Base-by-base conservation (phyloP, 2,329 filamentous ascomycete species). In the Colletotrichum paranaense region DNA sequence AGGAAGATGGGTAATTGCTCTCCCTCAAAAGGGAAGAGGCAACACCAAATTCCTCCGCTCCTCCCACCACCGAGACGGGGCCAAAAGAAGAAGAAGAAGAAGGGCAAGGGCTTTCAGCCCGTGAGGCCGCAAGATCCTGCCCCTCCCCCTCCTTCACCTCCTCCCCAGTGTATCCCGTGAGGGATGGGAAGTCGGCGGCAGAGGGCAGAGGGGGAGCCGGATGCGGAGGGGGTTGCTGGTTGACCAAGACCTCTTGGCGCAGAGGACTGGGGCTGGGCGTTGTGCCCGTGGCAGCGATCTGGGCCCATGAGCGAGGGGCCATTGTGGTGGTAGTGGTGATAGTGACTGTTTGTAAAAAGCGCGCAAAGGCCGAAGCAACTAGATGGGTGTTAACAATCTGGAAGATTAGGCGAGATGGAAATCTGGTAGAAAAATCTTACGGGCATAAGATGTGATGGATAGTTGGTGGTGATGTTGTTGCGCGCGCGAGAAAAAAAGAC, bases 251-350 rank as follows among this genome's bases (percentile, higher is more conserved):
- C 26, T 59, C 32, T 24, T 56, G 66, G n/a, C 60, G 32, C 5
- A 59, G 26, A n/a, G 59, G 53, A 9, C 55, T 60, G 22, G 42
- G 60, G 16, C 35, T 70, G n/a, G 16, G 28, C 42, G 28, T 63
- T 4, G 26, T 42, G 55, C 38, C 52, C 12, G 35, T 62, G 8
- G 38, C 24, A 8, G 53, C 70, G 3, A 73, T 35, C 19, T 73
- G 59, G 14, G 70, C 70, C 67, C 70, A 70, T 2, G 64, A 62
- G 14, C 32, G 32, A 52, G 53, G n/a, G 5, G 24, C 32, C 67
- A 65, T 73, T 22, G 16, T 35, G 42, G 19, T 19, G 6, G 14
- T 64, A 14, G 30, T 16, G 12, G 14, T n/a, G 14, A n/a, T 38
- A 8, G n/a, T 38, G 7, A n/a, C 14, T 49, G 28, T 5, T 4